Evolutionary conservation across 106 monocot species (phyloP), one percentile per base, ranked within the genome.

Genomic region (Dioscorea alata): DNA sequence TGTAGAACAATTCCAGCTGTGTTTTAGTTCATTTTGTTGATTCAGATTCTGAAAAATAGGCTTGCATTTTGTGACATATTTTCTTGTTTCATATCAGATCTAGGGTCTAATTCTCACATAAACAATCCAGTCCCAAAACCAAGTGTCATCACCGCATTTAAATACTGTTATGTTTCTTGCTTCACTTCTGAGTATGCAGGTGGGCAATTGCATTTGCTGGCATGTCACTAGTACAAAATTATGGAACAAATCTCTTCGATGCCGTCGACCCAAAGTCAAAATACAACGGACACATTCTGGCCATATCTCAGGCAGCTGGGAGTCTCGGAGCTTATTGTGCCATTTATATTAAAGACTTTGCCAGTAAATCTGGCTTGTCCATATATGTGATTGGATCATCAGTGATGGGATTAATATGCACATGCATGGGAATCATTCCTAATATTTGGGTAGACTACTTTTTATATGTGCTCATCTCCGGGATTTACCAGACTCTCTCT

Each of bases 181-280:
- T 10, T 42, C 42, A 42, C 42, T 42, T 42, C 6, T 42, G 42
- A 42, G 9, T 32, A 13, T 78, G 78, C 78, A 83, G 82, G 82
- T 83, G 74, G 73, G 82, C 78, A 21, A 23, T 74, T 61, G 60
- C 78, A 69, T 83, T 74, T 78, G 82, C 82, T 70, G 82, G 77
- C 8, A 69, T 74, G 23, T 78, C 74, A 10, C 57, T 83, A 31
- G 70, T 83, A 10, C 82, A 83, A 25, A 83, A 83, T 57, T 83
- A 83, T 63, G 77, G 78, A 14, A 78, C 82, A 62, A 83, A 74
- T 70, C 78, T 83, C 50, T 83, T 83, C 60, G 82, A 83, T 66
- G 77, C 82, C 48, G 53, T 83, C 34, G 73, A 83, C 64, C 35
- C 82, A 61, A 66, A 74, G 23, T 83, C 82, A 74, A 78, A 83